phyloP scores from a whole-genome alignment of 495 filamentous ascomycete genomes.

The Astrothelium subdiscretum region DNA sequence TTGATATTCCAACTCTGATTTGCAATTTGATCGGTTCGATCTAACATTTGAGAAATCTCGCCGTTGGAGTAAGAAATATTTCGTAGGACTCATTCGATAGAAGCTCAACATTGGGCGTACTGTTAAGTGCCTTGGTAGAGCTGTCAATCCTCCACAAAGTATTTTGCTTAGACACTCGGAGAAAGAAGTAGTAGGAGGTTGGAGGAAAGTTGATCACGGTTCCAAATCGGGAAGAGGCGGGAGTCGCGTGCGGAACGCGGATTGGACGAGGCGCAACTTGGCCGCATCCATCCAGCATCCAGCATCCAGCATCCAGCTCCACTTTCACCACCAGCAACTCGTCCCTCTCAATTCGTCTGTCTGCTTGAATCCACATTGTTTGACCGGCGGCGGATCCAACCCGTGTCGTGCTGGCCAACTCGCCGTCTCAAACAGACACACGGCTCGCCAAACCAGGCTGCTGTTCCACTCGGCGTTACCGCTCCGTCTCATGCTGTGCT shows the following conservation, averaged over 20 bases:
- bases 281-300: background rate
- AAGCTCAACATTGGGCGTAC: too few relatives aligned
- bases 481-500: slow-evolving; percentile 1
- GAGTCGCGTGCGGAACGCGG: background rate
- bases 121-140: too few relatives aligned
- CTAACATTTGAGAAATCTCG: too few relatives aligned
- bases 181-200: too few relatives aligned
- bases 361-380: background rate
- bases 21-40: too few relatives aligned
- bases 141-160: too few relatives aligned
- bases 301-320: background rate
- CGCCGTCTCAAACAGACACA: background rate
- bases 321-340: background rate
- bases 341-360: background rate
- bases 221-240: background rate
- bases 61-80: too few relatives aligned
- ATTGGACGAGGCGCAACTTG: background rate
- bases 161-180: too few relatives aligned
- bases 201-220: background rate
- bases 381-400: background rate
- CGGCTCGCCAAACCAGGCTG: background rate
- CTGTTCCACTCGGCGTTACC: background rate
- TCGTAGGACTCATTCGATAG: too few relatives aligned
- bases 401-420: background rate
- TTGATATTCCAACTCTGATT: too few relatives aligned